phyloP scores from a whole-genome alignment of 306 rosid species.

The Luffa acutangula region DNA sequence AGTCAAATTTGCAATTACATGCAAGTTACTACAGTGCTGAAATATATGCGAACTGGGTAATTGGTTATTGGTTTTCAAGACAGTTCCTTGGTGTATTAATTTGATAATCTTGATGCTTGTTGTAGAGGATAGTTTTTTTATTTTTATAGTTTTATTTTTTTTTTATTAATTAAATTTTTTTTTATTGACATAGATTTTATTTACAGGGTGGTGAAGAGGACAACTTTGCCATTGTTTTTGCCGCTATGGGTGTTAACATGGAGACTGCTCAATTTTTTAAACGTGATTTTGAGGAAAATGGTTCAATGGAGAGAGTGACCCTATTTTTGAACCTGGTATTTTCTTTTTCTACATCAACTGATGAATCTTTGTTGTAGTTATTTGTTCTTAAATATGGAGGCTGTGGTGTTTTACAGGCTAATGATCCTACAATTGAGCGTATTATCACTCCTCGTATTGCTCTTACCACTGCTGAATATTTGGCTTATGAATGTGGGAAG shows the following conservation, averaged over 20 bases:
- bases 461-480: slow-evolving; percentile 96
- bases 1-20: not conserved
- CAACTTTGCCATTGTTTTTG: slow-evolving; percentile 98
- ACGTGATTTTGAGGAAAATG: slow-evolving; percentile 99
- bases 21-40: not conserved
- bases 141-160: too few species aligned
- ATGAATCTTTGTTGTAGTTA: not conserved
- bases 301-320: slow-evolving; percentile 99
- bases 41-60: slow-evolving; percentile 1
- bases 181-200: not conserved
- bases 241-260: slow-evolving; percentile 99
- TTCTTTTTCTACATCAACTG: not conserved
- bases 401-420: slow-evolving; percentile 58
- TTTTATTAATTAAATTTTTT: too few species aligned
- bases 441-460: slow-evolving; percentile 99
- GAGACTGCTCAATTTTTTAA: slow-evolving; percentile 98
- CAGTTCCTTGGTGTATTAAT: not conserved
- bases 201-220: slow-evolving; percentile 71
- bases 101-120: not conserved
- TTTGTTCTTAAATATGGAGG: not conserved
- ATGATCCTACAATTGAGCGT: slow-evolving; percentile 98
- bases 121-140: not conserved
- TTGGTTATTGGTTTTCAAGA: not conserved
- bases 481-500: slow-evolving; percentile 99
- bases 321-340: slow-evolving; percentile 94